Base-by-base conservation (phyloP, 495 filamentous ascomycete species). In the Penicillium herquei region DNA sequence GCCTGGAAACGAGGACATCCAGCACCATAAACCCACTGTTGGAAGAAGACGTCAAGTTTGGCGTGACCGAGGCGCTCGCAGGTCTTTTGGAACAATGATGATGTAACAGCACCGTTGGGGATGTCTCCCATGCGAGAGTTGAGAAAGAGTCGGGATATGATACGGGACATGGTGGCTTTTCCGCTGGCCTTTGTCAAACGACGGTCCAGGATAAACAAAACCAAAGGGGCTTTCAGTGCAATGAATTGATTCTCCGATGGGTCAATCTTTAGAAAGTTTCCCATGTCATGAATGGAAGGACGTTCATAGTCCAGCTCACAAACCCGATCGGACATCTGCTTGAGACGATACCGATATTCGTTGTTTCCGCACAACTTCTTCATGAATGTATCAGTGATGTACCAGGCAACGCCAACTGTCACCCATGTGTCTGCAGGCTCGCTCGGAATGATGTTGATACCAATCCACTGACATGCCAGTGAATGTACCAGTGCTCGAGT, bases 351-450 rank as follows among this genome's bases (percentile, higher is more conserved):
- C 16, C 89, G 79, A 61, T 94, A 93, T 64, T 96, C 91, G 64
- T 99, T 99, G 58, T 93, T 96, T 2, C 94, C 94, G 68, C 88
- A 93, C 12, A 99, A 77, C 51, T 80, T 84, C 60, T 83, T 89
- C 84, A 98, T 88, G 70, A 93, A 98, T 2, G 88, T 80, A 56
- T 94, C 92, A 7, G 95, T 90, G 75, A 98, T 93, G 71, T 89
- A 97, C 79, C 89, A 92, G 17, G 92, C 87, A 47, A 96, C 87
- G 3, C 94, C 95, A 57, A 93, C 83, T 9, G 92, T 87, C n/a
- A 92, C 83, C 94, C 94, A 99, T 12, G 79, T 86, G 66, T 99
- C 94, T n/a, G 72, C 76, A 39, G 86, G 83, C 33, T 87, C 81
- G 60, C 89, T 85, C 2, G 94, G 87, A 43, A 94, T 84, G 42